Base-by-base conservation (phyloP, 805 yeast genomes). In the Barnettozyma wickerhamii region DNA sequence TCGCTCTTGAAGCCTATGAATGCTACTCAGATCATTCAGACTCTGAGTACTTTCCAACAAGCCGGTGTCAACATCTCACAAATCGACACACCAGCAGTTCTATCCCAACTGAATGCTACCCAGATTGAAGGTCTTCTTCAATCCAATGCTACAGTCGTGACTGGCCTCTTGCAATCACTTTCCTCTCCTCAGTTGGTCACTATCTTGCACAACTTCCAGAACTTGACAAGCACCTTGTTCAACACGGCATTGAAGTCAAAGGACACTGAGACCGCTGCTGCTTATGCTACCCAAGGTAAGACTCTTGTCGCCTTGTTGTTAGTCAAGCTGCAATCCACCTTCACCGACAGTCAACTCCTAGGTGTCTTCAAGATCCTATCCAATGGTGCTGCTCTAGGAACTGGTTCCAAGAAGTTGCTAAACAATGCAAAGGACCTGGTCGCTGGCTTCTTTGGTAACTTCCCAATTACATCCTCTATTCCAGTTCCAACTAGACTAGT, bases 81-180 rank as follows among this genome's bases (percentile, higher is more conserved):
- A 41, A 85, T 71, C 2, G 84, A 72, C 56, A 84, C 83, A 30
- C 77, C 85, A 66, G 86, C 93, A 50, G 47, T 55, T 24, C 41
- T 55, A 19, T 21, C 53, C 4, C 37, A 41, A 14, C 34, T 55
- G 38, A 55, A 54, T 35, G 33, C 44, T 26, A 51, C 60, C 4
- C 60, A 55, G 43, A 31, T 54, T 28, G 46, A 49, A 28, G 60
- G 60, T 36, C 33, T 55, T 6, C 35, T 55, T 30, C 29, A 38
- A 14, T 37, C 59, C 19, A 44, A 54, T 36, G 46, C 59, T 18
- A 31, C 54, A 6, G 40, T 39, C 19, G 54, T 55, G 19, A 27
- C 40, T 17, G 46, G 42, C 6, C 35, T 55, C 24, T 36, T 55
- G 35, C 50, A 46, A 38, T 33, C 51, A 5, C 35, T 55, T 38